A percentile compares a stretch with the other conserved stretches of the same genome.
Conservation (phyloP, 164 flowering plant genomes). For the Taxillus chinensis region DNA sequence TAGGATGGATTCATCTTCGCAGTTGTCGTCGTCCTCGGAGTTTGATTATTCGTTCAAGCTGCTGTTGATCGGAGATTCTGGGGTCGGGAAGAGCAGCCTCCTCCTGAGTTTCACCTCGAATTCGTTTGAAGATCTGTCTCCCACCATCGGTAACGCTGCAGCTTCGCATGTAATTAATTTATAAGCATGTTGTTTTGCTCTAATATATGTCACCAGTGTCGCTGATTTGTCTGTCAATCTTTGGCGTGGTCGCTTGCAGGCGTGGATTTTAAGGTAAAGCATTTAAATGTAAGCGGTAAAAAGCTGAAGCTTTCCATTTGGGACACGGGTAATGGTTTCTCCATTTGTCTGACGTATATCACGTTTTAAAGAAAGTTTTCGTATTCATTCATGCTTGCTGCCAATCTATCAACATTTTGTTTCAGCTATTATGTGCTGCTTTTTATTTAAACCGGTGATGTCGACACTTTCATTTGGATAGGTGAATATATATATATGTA, state of each 20-base stretch:
- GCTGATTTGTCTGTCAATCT: no score
- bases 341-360: no score
- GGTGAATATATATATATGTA: no score
- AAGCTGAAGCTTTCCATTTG: conserved; percentile 89
- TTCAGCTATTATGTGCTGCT: no score
- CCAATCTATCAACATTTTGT: no score
- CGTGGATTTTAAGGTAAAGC: conserved; percentile 85
- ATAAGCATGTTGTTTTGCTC: no score
- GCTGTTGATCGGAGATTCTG: conserved; percentile 73
- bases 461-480: no score
- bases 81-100: conserved; percentile 69
- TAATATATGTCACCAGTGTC: no score
- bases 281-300: conserved; percentile 65
- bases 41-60: conserved; percentile 69
- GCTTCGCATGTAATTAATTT: no score
- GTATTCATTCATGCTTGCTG: no score
- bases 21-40: conserved; percentile 14
- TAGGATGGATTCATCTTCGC: neutral
- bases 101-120: conserved; percentile 65
- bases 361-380: no score
- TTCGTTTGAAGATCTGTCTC: conserved; percentile 65
- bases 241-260: conserved; percentile 22
- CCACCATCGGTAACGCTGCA: conserved; percentile 44
- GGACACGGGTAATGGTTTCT: conserved; percentile 52
- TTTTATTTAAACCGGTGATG: no score